phyloP scores from a whole-genome alignment of 2,329 filamentous ascomycete genomes.

The Fusarium vanettenii region DNA sequence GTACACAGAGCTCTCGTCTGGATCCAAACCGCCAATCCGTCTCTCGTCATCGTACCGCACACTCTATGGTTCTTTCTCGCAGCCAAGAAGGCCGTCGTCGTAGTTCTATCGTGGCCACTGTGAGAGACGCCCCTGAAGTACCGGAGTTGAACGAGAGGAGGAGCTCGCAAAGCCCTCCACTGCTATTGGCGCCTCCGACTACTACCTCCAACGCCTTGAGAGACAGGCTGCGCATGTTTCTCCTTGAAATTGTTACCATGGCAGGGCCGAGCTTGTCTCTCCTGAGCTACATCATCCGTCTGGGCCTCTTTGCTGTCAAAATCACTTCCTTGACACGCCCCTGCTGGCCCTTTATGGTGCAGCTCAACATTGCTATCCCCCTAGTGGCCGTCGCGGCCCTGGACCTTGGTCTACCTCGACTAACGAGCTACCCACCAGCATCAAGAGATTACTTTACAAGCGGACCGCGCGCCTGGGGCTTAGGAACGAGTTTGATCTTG shows the following conservation, averaged over 20 bases:
- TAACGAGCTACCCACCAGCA: constrained; percentile 12
- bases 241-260: constrained; percentile 45
- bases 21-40: constrained; percentile 21
- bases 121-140: constrained; percentile 26
- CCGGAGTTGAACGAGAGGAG: constrained; percentile 24
- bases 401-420: constrained; percentile 64
- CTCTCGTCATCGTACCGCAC: constrained; percentile 33
- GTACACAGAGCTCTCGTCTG: constrained; percentile 13
- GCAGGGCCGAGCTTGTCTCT: constrained; percentile 46
- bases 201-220: constrained; percentile 48
- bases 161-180: constrained; percentile 50
- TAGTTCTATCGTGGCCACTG: constrained; percentile 24
- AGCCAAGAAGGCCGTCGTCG: constrained; percentile 52
- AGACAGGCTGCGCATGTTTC: constrained; percentile 49
- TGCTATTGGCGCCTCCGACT: constrained; percentile 63
- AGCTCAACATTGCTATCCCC: constrained; percentile 72
- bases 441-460: constrained; percentile 25
- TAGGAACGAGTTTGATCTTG: constrained; percentile 47
- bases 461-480: constrained; percentile 41
- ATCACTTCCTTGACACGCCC: constrained; percentile 71
- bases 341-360: constrained; percentile 79
- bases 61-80: constrained; percentile 55
- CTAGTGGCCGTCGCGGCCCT: constrained; percentile 76
- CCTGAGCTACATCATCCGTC: constrained; percentile 56
- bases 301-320: constrained; percentile 76